phyloP scores from a whole-genome alignment of 352 stramenopile genomes.

The Phytophthora capsici region DNA sequence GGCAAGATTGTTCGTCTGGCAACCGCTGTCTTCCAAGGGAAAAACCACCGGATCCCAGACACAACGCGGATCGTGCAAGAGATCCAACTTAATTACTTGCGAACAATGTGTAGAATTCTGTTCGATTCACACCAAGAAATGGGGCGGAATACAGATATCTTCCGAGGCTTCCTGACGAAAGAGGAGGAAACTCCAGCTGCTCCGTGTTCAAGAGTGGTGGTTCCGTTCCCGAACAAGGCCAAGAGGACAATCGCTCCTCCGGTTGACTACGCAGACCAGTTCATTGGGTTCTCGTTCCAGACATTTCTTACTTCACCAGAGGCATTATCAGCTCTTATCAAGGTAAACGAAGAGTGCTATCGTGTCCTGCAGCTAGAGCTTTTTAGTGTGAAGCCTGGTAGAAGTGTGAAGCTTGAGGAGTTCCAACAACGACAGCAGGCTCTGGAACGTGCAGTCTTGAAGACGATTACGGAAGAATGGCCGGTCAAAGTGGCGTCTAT shows the following conservation, averaged over 20 bases:
- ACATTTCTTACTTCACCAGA: slow-evolving; percentile 85
- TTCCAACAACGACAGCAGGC: slow-evolving; percentile 85
- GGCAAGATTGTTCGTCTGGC: slow-evolving; percentile 79
- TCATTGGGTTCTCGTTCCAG: slow-evolving; percentile 89
- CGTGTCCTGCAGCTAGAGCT: slow-evolving; percentile 80
- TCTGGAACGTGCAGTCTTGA: slow-evolving; percentile 73
- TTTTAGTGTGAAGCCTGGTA: slow-evolving; percentile 73
- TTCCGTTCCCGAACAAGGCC: slow-evolving; percentile 20
- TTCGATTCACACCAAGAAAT: slow-evolving; percentile 80
- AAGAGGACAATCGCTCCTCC: slow-evolving; percentile 50
- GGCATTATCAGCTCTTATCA: slow-evolving; percentile 72
- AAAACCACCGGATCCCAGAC: slow-evolving; percentile 70
- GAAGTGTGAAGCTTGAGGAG: slow-evolving; percentile 87
- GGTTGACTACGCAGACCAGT: slow-evolving; percentile 87
- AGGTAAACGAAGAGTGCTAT: slow-evolving; percentile 89
- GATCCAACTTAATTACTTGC: slow-evolving; percentile 91
- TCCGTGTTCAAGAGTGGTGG: slow-evolving; percentile 50
- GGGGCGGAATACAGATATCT: slow-evolving; percentile 64
- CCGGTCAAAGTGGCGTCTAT: slow-evolving; percentile 70
- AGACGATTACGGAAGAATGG: slow-evolving; percentile 87
- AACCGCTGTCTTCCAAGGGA: slow-evolving; percentile 71
- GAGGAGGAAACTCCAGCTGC: slow-evolving; percentile 51
- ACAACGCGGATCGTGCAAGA: slow-evolving; percentile 85
- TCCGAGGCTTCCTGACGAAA: slow-evolving; percentile 52
- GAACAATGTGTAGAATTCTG: slow-evolving; percentile 93